Evolutionary conservation across 208 protist genomes (phyloP).

Genomic region (Vickermania spadyakhi): DNA sequence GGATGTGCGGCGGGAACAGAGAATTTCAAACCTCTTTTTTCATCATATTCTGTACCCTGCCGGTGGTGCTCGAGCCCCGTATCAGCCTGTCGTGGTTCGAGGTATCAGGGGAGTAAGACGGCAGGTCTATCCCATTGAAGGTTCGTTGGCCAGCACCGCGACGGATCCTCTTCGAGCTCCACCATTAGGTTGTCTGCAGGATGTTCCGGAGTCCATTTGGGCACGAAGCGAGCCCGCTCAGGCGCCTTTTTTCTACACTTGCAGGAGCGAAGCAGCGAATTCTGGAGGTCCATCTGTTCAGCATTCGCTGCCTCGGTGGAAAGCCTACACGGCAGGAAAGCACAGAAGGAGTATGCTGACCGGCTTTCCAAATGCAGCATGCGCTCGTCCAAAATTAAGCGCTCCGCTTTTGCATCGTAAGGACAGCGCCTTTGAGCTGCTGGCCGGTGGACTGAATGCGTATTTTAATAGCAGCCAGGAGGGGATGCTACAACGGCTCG

Average conservation of each 20-base stretch:
- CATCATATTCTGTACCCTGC: constrained; percentile 75
- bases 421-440: constrained; percentile 22
- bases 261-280: too few species aligned
- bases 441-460: constrained; percentile 37
- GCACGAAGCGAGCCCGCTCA: constrained; percentile 12
- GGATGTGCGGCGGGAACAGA: constrained; percentile 33
- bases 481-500: too few species aligned
- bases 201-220: not conserved
- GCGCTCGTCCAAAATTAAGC: too few species aligned
- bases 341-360: too few species aligned
- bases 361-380: too few species aligned
- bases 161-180: not conserved
- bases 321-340: too few species aligned
- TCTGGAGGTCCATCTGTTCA: too few species aligned
- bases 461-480: constrained; percentile 15
- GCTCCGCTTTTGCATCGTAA: too few species aligned
- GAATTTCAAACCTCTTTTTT: constrained; percentile 65
- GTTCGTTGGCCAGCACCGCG: not conserved
- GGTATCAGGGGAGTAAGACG: constrained; percentile 20
- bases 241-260: constrained; percentile 32
- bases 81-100: constrained; percentile 62
- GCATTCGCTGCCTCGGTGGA: too few species aligned
- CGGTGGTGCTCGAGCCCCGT: constrained; percentile 46
- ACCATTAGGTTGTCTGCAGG: not conserved
- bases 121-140: not conserved